Conservation (phyloP, 2,329 filamentous ascomycete species). For the Huntiella bhutanensis region DNA sequence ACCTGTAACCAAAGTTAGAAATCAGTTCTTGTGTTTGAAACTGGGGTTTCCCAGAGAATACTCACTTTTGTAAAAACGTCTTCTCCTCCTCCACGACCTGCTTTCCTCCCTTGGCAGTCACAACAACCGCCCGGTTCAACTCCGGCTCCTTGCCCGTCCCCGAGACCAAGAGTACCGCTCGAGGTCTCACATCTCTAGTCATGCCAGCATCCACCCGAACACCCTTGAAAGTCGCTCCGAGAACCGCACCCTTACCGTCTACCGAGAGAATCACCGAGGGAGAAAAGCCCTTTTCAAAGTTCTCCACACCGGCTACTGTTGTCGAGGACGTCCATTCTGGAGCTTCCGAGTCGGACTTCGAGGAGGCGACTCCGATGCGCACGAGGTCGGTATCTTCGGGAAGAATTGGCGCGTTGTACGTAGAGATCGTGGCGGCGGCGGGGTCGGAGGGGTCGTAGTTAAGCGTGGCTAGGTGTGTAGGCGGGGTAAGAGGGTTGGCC, state of each 20-base stretch:
- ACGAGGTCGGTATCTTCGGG: constrained; percentile 28
- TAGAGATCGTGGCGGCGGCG: constrained; percentile 26
- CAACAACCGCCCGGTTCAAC: constrained; percentile 44
- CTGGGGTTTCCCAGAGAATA: constrained; percentile 11
- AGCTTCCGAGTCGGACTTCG: constrained; percentile 14
- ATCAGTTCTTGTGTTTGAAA: neutral
- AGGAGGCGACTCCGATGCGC: constrained; percentile 29
- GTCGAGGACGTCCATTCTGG: constrained; percentile 34
- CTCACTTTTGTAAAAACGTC: constrained; percentile 47
- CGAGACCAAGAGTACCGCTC: constrained; percentile 31
- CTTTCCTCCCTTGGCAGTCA: constrained; percentile 35
- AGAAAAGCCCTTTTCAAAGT: constrained; percentile 42
- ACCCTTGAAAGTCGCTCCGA: constrained; percentile 34
- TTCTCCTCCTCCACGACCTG: constrained; percentile 40
- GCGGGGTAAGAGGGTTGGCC: constrained; percentile 14
- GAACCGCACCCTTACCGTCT: constrained; percentile 22
- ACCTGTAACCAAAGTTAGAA: constrained; percentile 22
- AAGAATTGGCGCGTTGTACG: constrained; percentile 38
- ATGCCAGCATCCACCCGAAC: constrained; percentile 42
- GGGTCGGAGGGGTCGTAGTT: constrained; percentile 30
- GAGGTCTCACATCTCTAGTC: constrained; percentile 45
- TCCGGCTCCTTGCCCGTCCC: constrained; percentile 34
- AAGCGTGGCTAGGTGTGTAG: constrained; percentile 35
- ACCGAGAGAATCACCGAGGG: constrained; percentile 37
- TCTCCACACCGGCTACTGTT: constrained; percentile 34